Conservation (phyloP, 495 filamentous ascomycete genomes). For the Aspergillus incahuasiensis region DNA sequence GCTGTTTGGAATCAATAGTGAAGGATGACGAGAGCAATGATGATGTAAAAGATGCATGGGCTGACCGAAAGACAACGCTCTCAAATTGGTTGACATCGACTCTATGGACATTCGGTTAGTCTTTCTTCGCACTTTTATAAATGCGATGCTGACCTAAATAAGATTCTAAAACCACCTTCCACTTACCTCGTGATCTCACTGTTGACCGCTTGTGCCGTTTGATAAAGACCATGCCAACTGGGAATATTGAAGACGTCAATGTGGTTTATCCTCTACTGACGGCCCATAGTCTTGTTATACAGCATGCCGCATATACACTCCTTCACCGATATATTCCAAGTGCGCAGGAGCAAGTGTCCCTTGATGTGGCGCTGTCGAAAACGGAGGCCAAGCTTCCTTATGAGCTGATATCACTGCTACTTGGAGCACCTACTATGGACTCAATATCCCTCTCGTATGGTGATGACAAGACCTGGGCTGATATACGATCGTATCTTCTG, state of each 20-base stretch:
- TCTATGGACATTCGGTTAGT: conserved; percentile 40
- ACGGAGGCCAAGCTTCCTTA: conserved; percentile 60
- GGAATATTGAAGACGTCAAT: conserved; percentile 51
- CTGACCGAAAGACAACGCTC: conserved; percentile 42
- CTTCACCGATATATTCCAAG: conserved; percentile 73
- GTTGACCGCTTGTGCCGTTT: conserved; percentile 63
- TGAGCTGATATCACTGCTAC: conserved; percentile 65
- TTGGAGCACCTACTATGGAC: conserved; percentile 41
- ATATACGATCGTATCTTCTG: conserved; percentile 71
- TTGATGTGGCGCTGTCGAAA: conserved; percentile 76
- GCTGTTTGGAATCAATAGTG: conserved; percentile 51
- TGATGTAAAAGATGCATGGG: conserved; percentile 73
- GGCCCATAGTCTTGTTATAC: conserved; percentile 66
- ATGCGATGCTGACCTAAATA: conserved; percentile 13
- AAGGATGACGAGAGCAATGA: conserved; percentile 70
- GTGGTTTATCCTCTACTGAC: conserved; percentile 69
- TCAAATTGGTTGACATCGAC: conserved; percentile 54
- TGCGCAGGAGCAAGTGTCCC: conserved; percentile 74
- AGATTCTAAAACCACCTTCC: conserved; percentile 48
- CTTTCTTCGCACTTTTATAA: background rate
- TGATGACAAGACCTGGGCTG: conserved; percentile 38
- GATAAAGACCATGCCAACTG: conserved; percentile 53
- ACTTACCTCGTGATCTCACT: conserved; percentile 64
- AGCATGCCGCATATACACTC: conserved; percentile 74
- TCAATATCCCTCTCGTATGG: conserved; percentile 45